Conservation (phyloP, 495 filamentous ascomycete species). For the Neurospora terricola region DNA sequence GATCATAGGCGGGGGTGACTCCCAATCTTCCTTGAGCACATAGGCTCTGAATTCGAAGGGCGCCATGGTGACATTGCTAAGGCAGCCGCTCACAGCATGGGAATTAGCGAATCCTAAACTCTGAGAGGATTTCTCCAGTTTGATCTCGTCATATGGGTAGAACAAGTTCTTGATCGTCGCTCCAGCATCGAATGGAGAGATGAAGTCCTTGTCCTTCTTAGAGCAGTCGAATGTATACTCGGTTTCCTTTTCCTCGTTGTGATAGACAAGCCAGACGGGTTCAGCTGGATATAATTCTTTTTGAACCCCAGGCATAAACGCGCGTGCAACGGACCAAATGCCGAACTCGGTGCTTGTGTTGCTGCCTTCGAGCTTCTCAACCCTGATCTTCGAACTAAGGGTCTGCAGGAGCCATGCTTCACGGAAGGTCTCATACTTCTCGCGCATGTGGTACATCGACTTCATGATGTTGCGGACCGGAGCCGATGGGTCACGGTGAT, state of each 20-base stretch:
- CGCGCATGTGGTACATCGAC: slow-evolving; percentile 53
- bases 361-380: slow-evolving; percentile 16
- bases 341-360: slow-evolving; percentile 52
- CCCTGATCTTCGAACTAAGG: not conserved
- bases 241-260: slow-evolving; percentile 51
- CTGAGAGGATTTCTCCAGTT: slow-evolving; percentile 26
- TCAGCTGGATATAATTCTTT: slow-evolving; percentile 53
- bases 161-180: slow-evolving; percentile 58
- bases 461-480: slow-evolving; percentile 48
- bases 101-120: slow-evolving; percentile 8
- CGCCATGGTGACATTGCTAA: slow-evolving; percentile 41
- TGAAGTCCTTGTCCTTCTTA: slow-evolving; percentile 31
- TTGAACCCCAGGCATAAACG: slow-evolving; percentile 31
- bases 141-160: slow-evolving; percentile 54
- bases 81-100: slow-evolving; percentile 41
- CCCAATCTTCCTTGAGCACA: slow-evolving; percentile 49
- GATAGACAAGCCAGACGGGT: slow-evolving; percentile 55
- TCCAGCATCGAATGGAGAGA: slow-evolving; percentile 46
- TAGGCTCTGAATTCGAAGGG: slow-evolving; percentile 54
- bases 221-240: slow-evolving; percentile 53
- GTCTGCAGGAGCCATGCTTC: slow-evolving; percentile 48
- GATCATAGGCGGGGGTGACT: slow-evolving; percentile 47
- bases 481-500: slow-evolving; percentile 43
- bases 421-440: slow-evolving; percentile 44
- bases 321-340: slow-evolving; percentile 39